phyloP scores from a whole-genome alignment of 768 basidiomycete species.

The Boletus eberwhitei region DNA sequence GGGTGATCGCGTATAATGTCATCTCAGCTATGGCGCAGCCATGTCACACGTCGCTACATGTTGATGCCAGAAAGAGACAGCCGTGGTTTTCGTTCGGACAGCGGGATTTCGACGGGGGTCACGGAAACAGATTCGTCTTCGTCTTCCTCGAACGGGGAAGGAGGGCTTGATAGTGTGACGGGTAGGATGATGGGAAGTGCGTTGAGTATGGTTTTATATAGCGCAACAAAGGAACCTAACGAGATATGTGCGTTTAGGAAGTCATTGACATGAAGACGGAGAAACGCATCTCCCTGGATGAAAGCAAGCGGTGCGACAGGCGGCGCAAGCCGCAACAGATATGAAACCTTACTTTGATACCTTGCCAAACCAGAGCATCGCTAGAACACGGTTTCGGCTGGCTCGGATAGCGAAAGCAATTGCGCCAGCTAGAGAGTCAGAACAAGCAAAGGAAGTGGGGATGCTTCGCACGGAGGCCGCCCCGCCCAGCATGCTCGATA shows the following conservation, averaged over 20 bases:
- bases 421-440: too few species aligned
- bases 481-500: conserved; percentile 38
- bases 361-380: too few species aligned
- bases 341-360: conserved; percentile 54
- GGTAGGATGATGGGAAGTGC: conserved; percentile 70
- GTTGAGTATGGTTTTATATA: conserved; percentile 81
- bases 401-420: too few species aligned
- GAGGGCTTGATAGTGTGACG: conserved; percentile 22
- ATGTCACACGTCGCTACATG: too few species aligned
- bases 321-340: neutral
- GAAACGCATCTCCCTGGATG: conserved; percentile 57
- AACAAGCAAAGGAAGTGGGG: neutral
- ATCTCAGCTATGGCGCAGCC: too few species aligned
- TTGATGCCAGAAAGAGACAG: conserved; percentile 62
- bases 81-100: conserved; percentile 40
- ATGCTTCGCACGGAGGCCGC: conserved; percentile 62
- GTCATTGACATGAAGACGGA: neutral
- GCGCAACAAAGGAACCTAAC: conserved; percentile 66
- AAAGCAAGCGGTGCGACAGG: neutral
- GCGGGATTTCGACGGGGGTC: conserved; percentile 15
- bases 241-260: neutral
- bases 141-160: conserved; percentile 32
- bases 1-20: too few species aligned
- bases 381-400: too few species aligned
- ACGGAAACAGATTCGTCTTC: conserved; percentile 15